Evolutionary conservation across 768 basidiomycete species (phyloP).

Genomic region (Leccinum subgranulosum): DNA sequence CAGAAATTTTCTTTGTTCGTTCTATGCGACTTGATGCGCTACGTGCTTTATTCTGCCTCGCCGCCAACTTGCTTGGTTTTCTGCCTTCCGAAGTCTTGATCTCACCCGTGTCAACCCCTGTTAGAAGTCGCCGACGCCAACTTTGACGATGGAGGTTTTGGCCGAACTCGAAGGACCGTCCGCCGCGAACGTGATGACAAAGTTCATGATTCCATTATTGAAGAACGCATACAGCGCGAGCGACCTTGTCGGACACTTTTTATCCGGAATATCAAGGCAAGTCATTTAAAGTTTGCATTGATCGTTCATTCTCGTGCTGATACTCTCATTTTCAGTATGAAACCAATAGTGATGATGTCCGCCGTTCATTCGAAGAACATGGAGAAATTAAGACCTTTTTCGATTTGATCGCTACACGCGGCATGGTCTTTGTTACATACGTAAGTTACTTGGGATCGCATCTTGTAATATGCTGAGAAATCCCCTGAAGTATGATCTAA

Average conservation of each 20-base stretch:
- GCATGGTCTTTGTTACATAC: constrained; percentile 99
- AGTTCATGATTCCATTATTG: constrained; percentile 87
- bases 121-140: constrained; percentile 62
- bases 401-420: constrained; percentile 88
- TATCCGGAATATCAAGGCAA: constrained; percentile 97
- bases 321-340: constrained; percentile 60
- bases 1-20: constrained; percentile 18
- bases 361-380: constrained; percentile 83
- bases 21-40: constrained; percentile 38
- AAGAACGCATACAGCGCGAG: constrained; percentile 91
- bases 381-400: constrained; percentile 98
- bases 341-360: constrained; percentile 82
- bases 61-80: constrained; percentile 39
- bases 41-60: constrained; percentile 43
- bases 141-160: constrained; percentile 53
- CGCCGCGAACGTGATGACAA: constrained; percentile 86
- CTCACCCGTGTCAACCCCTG: constrained; percentile 40
- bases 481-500: constrained; percentile 74
- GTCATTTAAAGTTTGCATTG: constrained; percentile 33
- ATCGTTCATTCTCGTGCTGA: constrained; percentile 10
- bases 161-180: constrained; percentile 44
- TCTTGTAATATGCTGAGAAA: constrained; percentile 13
- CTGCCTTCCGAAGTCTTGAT: constrained; percentile 47
- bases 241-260: constrained; percentile 94
- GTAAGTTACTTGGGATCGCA: constrained; percentile 51